Evolutionary conservation across 441 rosid genomes (phyloP).

Genomic region (Dalechampia spathulata): DNA sequence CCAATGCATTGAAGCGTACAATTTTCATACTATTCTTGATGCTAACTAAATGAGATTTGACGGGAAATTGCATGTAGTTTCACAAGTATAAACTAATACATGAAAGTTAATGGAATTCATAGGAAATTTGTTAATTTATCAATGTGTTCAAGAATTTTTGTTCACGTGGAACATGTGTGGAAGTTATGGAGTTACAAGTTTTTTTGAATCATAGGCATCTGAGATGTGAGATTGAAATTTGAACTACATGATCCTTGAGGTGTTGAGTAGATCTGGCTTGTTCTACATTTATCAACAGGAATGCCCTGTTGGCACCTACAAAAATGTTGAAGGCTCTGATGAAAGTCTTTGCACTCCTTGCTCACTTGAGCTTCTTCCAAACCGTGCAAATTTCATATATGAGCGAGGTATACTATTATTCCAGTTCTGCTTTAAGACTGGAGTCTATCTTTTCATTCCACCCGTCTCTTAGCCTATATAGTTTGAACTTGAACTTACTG

Average conservation of each 20-base stretch:
- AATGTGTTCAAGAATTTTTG: not conserved
- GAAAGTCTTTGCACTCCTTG: slow-evolving; percentile 78
- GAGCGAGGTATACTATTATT: slow-evolving; percentile 57
- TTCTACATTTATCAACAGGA: slow-evolving; percentile 42
- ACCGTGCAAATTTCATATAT: slow-evolving; percentile 69
- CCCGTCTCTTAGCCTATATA: slow-evolving; percentile 11
- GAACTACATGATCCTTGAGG: not conserved
- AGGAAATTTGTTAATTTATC: not conserved
- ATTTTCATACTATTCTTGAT: not conserved
- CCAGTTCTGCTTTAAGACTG: not conserved
- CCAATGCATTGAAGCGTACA: not conserved
- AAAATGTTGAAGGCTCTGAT: slow-evolving; percentile 82
- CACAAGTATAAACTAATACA: not conserved
- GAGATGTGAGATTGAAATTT: not conserved
- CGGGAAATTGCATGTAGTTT: not conserved
- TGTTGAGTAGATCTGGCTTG: slow-evolving; percentile 7
- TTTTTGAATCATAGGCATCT: not conserved
- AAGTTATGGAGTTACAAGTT: not conserved
- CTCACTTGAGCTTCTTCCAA: slow-evolving; percentile 73
- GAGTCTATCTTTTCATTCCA: not conserved
- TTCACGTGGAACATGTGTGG: not conserved
- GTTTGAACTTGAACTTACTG: slow-evolving; percentile 21
- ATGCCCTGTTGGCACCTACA: slow-evolving; percentile 95
- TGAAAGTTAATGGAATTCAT: not conserved
- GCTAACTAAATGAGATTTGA: not conserved